Evolutionary conservation across 805 yeast genomes (phyloP).

Genomic region (Geotrichum ghanense): DNA sequence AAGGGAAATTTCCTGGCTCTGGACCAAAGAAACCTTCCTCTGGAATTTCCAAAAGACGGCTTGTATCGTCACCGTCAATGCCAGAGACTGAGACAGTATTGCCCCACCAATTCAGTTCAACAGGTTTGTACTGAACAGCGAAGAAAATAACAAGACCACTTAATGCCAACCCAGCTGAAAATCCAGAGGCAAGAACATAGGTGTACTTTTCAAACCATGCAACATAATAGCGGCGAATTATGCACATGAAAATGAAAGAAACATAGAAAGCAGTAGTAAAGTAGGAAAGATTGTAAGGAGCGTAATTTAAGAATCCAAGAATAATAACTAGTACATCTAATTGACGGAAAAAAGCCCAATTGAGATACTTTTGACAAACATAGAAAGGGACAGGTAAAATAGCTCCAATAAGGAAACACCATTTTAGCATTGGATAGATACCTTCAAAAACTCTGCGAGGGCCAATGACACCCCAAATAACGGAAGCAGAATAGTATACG

Average conservation of each 20-base stretch:
- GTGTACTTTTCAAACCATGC: slow-evolving; percentile 46
- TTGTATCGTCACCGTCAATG: slow-evolving; percentile 11
- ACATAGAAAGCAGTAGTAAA: slow-evolving; percentile 13
- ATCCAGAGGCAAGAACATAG: slow-evolving; percentile 43
- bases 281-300: slow-evolving; percentile 19
- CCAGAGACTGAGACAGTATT: slow-evolving; percentile 25
- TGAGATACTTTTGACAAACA: slow-evolving; percentile 11
- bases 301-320: slow-evolving; percentile 29
- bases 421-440: slow-evolving; percentile 49
- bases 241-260: slow-evolving; percentile 37
- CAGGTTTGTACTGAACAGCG: slow-evolving; percentile 34
- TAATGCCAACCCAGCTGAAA: slow-evolving; percentile 54
- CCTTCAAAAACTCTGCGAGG: slow-evolving; percentile 40
- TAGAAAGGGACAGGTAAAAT: slow-evolving; percentile 22
- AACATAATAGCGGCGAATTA: slow-evolving; percentile 36
- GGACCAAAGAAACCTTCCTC: slow-evolving; percentile 13
- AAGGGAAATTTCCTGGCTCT: slow-evolving; percentile 1
- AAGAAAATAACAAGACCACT: slow-evolving; percentile 49
- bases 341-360: slow-evolving; percentile 9
- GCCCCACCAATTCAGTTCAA: slow-evolving; percentile 54
- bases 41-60: slow-evolving; percentile 9
- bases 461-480: slow-evolving; percentile 50
- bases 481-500: slow-evolving; percentile 38
- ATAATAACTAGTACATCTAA: slow-evolving; percentile 12
- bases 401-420: slow-evolving; percentile 52